Evolutionary conservation across 306 rosid genomes (phyloP).

Genomic region (Vigna nakashimae): DNA sequence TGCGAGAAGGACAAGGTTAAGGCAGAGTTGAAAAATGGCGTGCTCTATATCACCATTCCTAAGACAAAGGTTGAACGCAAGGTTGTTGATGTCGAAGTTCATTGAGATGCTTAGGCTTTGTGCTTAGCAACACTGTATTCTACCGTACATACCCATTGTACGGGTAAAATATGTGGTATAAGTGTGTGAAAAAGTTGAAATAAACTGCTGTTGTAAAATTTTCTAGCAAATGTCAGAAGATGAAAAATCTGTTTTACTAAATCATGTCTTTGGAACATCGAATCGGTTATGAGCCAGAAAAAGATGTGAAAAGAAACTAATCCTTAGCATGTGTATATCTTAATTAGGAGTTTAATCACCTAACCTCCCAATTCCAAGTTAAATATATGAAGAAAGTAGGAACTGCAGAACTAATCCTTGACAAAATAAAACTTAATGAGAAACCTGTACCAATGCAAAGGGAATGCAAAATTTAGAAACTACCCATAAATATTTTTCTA

Average conservation of each 20-base stretch:
- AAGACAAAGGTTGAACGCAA: constrained; percentile 77
- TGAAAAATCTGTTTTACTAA: neutral
- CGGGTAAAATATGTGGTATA: neutral
- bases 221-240: neutral
- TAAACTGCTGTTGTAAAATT: neutral
- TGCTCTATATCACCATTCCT: constrained; percentile 72
- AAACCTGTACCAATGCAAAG: constrained; percentile 13
- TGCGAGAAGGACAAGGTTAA: constrained; percentile 72
- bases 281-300: neutral
- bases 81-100: constrained; percentile 67
- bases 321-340: constrained; percentile 3
- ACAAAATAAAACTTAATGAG: neutral
- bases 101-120: constrained; percentile 48
- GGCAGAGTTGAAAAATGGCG: constrained; percentile 88
- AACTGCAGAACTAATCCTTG: neutral
- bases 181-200: constrained; percentile 26
- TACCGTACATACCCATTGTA: neutral
- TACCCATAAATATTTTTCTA: constrained; percentile 8
- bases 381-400: neutral
- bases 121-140: neutral
- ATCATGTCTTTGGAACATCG: neutral
- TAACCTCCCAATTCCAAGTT: neutral
- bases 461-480: constrained; percentile 19
- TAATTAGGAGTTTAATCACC: constrained; percentile 17
- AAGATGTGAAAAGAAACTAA: neutral